Conservation (phyloP, 2,329 filamentous ascomycete genomes). For the Trichoderma semiorbis region DNA sequence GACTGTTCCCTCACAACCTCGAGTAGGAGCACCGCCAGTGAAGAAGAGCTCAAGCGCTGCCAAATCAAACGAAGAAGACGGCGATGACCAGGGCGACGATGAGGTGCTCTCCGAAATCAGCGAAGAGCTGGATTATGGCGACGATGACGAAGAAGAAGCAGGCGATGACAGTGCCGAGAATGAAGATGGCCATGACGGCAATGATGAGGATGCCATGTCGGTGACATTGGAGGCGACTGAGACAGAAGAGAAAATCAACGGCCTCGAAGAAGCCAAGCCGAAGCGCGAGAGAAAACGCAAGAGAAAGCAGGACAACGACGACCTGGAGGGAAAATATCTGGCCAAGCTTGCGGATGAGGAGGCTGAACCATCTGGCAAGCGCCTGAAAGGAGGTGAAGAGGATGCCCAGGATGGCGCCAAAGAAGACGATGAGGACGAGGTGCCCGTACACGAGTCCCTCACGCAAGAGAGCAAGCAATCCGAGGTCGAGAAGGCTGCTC, state of each 20-base stretch:
- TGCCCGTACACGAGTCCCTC: constrained; percentile 57
- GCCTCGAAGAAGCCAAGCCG: constrained; percentile 38
- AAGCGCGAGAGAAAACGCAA: constrained; percentile 59
- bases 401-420: constrained; percentile 37
- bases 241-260: constrained; percentile 36
- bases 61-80: constrained; percentile 29
- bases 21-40: constrained; percentile 40
- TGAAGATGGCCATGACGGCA: constrained; percentile 22
- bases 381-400: constrained; percentile 37
- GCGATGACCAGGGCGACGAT: constrained; percentile 31
- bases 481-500: constrained; percentile 78
- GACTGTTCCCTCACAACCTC: constrained; percentile 42
- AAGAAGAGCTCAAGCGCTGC: constrained; percentile 25
- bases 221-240: constrained; percentile 33
- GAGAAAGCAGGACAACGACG: constrained; percentile 64
- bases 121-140: constrained; percentile 34
- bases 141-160: constrained; percentile 28
- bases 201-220: constrained; percentile 22
- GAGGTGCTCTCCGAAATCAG: constrained; percentile 34
- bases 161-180: constrained; percentile 19
- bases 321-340: constrained; percentile 69
- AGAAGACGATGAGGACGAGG: constrained; percentile 42
- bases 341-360: constrained; percentile 59
- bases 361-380: constrained; percentile 54
- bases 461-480: constrained; percentile 49